phyloP scores from a whole-genome alignment of 805 yeast genomes.

The Candida nonsorbophila region DNA sequence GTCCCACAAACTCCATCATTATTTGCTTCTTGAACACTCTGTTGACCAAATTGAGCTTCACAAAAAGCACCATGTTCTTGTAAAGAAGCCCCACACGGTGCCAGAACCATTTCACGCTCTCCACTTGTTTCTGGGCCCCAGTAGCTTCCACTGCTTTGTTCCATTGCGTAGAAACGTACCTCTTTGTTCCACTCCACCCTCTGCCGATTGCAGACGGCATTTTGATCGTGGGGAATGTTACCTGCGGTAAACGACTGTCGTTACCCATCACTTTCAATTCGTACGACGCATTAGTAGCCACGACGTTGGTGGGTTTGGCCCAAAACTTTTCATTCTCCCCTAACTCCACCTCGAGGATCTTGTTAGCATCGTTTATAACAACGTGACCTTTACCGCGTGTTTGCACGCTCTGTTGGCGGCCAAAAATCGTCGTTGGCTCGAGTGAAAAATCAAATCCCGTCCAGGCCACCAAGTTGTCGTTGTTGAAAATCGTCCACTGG shows the following conservation, averaged over 20 bases:
- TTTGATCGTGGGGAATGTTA: no score
- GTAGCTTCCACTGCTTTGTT: no score
- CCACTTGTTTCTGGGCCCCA: background rate
- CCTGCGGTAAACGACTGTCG: constrained; percentile 2
- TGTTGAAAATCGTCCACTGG: constrained; percentile 37
- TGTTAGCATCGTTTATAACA: constrained; percentile 35
- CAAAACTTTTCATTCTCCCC: constrained; percentile 30
- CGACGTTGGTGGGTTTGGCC: constrained; percentile 32
- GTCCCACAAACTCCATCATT: constrained; percentile 20
- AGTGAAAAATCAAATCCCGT: constrained; percentile 33
- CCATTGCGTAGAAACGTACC: no score
- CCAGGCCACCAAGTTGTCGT: constrained; percentile 41
- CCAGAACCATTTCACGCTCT: background rate
- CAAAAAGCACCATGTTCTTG: constrained; percentile 4
- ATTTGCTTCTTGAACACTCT: constrained; percentile 11
- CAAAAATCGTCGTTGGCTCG: constrained; percentile 10
- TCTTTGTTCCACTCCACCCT: no score
- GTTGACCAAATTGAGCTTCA: constrained; percentile 10
- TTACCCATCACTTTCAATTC: constrained; percentile 4
- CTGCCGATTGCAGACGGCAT: no score
- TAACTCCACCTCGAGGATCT: constrained; percentile 30
- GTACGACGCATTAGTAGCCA: constrained; percentile 23
- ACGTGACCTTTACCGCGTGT: constrained; percentile 35
- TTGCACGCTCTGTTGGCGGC: constrained; percentile 18
- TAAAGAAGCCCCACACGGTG: constrained; percentile 3